phyloP scores from a whole-genome alignment of 306 rosid genomes.

The Amphicarpaea edgeworthii region DNA sequence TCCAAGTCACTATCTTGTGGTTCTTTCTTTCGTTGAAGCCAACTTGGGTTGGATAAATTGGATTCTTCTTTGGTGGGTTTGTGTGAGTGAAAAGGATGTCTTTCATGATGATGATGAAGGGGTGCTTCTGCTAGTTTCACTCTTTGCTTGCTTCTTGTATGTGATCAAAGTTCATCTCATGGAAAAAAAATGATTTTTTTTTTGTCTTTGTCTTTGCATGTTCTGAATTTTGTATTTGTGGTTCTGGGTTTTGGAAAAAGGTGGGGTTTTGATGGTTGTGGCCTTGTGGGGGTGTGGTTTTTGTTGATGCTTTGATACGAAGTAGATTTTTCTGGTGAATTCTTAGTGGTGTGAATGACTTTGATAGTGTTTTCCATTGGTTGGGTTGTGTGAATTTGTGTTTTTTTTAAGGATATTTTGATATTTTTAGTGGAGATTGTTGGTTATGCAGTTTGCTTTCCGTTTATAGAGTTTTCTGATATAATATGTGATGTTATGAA shows the following conservation, averaged over 20 bases:
- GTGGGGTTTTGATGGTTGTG: slow-evolving; percentile 11
- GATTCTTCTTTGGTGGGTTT: background rate
- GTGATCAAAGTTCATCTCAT: slow-evolving; percentile 14
- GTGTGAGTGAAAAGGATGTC: background rate
- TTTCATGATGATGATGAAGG: background rate
- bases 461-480: background rate
- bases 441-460: slow-evolving; percentile 4
- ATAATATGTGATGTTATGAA: background rate
- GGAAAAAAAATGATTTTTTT: too few species aligned
- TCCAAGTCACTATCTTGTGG: background rate
- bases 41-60: slow-evolving; percentile 27
- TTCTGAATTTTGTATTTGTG: slow-evolving; percentile 11
- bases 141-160: slow-evolving; percentile 14
- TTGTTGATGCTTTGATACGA: background rate
- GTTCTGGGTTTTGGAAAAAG: slow-evolving; percentile 33
- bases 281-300: background rate
- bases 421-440: slow-evolving; percentile 7
- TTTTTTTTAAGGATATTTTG: background rate
- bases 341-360: background rate
- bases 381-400: background rate
- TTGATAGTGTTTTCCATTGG: background rate
- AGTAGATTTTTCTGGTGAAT: slow-evolving; percentile 20
- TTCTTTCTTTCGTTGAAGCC: slow-evolving; percentile 1
- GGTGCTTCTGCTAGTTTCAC: slow-evolving; percentile 33
- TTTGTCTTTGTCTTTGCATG: background rate